Conservation (phyloP, 2,329 filamentous ascomycete species). For the Xylaria sp. region DNA sequence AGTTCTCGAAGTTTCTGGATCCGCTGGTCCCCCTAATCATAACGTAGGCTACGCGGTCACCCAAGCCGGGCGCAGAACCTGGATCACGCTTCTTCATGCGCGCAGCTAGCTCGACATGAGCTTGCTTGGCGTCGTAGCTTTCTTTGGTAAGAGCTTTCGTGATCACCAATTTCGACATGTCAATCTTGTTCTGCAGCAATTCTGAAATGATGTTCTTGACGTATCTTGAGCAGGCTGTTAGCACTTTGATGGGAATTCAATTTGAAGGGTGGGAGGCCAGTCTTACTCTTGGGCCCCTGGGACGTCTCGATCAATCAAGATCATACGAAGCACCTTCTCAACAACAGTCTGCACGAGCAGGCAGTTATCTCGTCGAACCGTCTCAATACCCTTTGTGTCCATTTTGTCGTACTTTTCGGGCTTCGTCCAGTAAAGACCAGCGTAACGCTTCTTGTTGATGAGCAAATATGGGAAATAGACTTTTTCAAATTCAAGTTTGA, state of each 20-base stretch:
- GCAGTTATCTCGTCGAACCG: constrained; percentile 96
- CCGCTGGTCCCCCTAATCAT: constrained; percentile 92
- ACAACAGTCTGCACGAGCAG: constrained; percentile 95
- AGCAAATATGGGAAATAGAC: constrained; percentile 97
- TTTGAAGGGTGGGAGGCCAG: constrained; percentile 5
- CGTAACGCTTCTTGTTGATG: constrained; percentile 99
- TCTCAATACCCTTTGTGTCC: constrained; percentile 99
- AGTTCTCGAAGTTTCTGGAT: constrained; percentile 95
- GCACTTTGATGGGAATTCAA: constrained; percentile 41
- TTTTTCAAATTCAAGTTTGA: constrained; percentile 99
- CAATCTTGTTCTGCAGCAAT: constrained; percentile 94
- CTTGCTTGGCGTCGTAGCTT: constrained; percentile 91
- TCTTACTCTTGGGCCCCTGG: constrained; percentile 92
- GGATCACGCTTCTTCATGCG: constrained; percentile 98
- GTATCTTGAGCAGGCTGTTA: constrained; percentile 69
- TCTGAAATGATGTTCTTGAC: constrained; percentile 97
- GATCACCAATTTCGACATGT: constrained; percentile 99
- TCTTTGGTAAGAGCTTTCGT: constrained; percentile 95
- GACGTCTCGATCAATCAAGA: constrained; percentile 92
- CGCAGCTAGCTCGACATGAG: constrained; percentile 92
- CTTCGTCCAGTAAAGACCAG: constrained; percentile 96
- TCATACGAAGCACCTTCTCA: constrained; percentile 94
- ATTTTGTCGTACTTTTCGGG: constrained; percentile 98
- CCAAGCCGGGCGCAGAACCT: constrained; percentile 89
- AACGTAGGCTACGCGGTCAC: constrained; percentile 97